Conservation (phyloP, 768 basidiomycete genomes). For the Gelatoporia subvermispora region DNA sequence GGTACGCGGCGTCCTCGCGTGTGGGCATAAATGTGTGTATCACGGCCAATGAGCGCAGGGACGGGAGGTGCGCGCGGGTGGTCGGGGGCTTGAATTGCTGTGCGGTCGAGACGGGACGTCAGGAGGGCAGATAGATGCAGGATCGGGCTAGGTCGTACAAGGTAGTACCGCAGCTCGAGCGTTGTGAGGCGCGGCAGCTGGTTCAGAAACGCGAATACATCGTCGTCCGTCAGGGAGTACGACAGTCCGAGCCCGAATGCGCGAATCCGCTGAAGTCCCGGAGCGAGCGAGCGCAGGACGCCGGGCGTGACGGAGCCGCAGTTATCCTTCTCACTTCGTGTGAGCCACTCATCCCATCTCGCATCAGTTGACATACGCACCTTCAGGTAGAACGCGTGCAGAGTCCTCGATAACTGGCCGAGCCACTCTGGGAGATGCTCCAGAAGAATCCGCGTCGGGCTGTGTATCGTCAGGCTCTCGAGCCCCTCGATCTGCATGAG, state of each 20-base stretch:
- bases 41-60: constrained; percentile 30
- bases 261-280: constrained; percentile 27
- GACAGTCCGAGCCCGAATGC: constrained; percentile 51
- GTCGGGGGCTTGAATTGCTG: constrained; percentile 35
- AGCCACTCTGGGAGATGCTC: constrained; percentile 35
- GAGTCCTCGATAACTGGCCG: constrained; percentile 24
- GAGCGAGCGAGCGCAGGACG: constrained; percentile 40
- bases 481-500: constrained; percentile 13
- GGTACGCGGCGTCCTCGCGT: constrained; percentile 21
- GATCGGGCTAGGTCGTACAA: constrained; percentile 29
- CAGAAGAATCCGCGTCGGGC: constrained; percentile 17
- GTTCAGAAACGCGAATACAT: constrained; percentile 44
- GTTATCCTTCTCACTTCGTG: constrained; percentile 35
- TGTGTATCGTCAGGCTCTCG: constrained; percentile 14
- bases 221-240: constrained; percentile 51
- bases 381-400: constrained; percentile 38
- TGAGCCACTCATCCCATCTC: background rate
- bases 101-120: background rate
- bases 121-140: background rate
- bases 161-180: constrained; percentile 46
- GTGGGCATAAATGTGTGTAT: constrained; percentile 15
- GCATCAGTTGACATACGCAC: constrained; percentile 23
- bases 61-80: constrained; percentile 14
- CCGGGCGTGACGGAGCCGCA: constrained; percentile 65
- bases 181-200: constrained; percentile 35